Conservation (phyloP, 2,329 filamentous ascomycete species). For the Xylaria sp. region DNA sequence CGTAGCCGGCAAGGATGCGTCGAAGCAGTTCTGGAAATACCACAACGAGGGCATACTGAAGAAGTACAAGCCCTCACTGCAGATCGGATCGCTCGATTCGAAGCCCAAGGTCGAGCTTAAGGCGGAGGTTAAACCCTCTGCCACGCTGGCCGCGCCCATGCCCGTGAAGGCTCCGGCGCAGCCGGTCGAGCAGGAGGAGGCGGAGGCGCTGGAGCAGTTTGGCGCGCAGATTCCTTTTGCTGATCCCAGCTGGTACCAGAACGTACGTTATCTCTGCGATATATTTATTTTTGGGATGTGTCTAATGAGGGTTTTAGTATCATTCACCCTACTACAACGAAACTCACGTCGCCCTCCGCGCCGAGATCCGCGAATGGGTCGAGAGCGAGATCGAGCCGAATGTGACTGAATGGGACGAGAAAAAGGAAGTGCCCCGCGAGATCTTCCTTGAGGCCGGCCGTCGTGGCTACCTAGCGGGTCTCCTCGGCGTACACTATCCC, state of each 20-base stretch:
- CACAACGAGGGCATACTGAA: conserved; percentile 85
- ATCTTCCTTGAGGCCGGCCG: conserved; percentile 97
- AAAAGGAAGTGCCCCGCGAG: conserved; percentile 76
- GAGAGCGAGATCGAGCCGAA: conserved; percentile 83
- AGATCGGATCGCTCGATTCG: conserved; percentile 80
- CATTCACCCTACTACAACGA: conserved; percentile 97
- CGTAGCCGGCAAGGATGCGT: conserved; percentile 61
- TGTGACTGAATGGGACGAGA: conserved; percentile 95
- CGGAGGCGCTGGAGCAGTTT: conserved; percentile 75
- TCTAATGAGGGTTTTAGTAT: conserved; percentile 52
- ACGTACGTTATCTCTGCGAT: conserved; percentile 49
- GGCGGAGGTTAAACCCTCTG: conserved; percentile 51
- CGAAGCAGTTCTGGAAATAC: conserved; percentile 66
- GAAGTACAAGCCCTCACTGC: conserved; percentile 73
- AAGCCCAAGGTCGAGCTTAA: conserved; percentile 59
- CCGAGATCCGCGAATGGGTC: conserved; percentile 88
- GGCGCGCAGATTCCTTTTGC: conserved; percentile 85
- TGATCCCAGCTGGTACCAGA: conserved; percentile 93
- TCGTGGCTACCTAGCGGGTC: conserved; percentile 85
- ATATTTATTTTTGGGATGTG: background rate
- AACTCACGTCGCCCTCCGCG: conserved; percentile 82
- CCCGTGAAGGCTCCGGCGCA: conserved; percentile 34
- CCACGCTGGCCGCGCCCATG: conserved; percentile 37
- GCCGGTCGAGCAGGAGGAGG: conserved; percentile 42
- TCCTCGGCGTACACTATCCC: conserved; percentile 80